Evolutionary conservation across 306 rosid species (phyloP), one percentile per base, ranked within the genome.

Genomic region (Trifolium fragiferum): DNA sequence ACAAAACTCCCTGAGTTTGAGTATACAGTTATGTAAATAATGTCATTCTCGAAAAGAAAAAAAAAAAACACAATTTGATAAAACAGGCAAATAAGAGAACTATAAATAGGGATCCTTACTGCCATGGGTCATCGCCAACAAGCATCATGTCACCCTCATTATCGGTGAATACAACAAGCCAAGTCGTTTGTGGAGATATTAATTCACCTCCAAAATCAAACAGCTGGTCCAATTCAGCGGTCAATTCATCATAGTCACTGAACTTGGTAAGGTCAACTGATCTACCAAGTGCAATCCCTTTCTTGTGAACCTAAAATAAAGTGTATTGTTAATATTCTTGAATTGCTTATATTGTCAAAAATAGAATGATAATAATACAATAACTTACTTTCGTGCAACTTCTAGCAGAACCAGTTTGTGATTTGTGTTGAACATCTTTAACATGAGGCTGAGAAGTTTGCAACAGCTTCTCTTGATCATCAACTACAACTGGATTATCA

Each of bases 81-180:
- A 1, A 30, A 10, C 19, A 33, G 41, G 21, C 9, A 38, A 66
- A 10, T 37, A 19, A 19, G 30, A 7, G 47, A 55, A 19, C 53
- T 20, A 32, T 43, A 78, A 57, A 72, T 3, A 67, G 9, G 47
- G 61, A 71, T 81, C 51, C 99, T 88, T 90, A 94, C 99, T 76
- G 96, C 99, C 97, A 94, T 1, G 99, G 99, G 86, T 94, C 99
- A 75, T 94, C 99, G 27, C 99, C 99, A 72, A 90, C 99, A 72
- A 94, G 99, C 99, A 94, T 94, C 93, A 90, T 92, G 81, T 94
- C 99, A 9, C 89, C 96, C 83, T 94, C 99, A 57, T 90, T 87
- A 18, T 94, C 99, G 0, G 97, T 94, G 72, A 86, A 94, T 40
- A 94, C 96, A 66, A 92, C 79, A 74, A 92, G 81, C 99, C 97